Evolutionary conservation across 345 rosid species (phyloP).

Genomic region (Microthlaspi erraticum): DNA sequence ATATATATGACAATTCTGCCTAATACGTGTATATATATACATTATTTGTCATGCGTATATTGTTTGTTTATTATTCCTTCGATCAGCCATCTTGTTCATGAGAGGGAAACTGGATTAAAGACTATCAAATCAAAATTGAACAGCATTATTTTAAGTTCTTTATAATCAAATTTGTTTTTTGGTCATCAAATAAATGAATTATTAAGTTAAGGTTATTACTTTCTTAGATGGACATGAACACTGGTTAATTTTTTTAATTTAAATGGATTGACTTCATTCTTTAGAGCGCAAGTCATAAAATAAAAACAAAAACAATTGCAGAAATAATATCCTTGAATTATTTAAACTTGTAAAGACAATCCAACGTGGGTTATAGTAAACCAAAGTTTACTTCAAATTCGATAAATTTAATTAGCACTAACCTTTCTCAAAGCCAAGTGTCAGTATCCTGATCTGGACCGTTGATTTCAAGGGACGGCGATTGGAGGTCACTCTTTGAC

Average conservation of each 20-base stretch:
- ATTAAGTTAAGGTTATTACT: too few relatives aligned
- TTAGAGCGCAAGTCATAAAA: neutral
- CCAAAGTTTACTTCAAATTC: neutral
- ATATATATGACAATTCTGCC: neutral
- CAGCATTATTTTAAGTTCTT: too few relatives aligned
- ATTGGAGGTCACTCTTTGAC: constrained; percentile 37
- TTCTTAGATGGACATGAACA: too few relatives aligned
- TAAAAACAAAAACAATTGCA: neutral
- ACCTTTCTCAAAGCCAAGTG: constrained; percentile 28
- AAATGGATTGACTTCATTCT: too few relatives aligned
- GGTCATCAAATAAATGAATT: too few relatives aligned
- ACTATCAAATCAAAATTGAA: neutral
- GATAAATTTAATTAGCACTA: neutral
- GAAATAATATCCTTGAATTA: neutral
- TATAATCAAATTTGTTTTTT: too few relatives aligned
- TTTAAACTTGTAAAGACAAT: neutral
- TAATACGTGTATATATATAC: neutral
- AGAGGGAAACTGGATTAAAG: neutral
- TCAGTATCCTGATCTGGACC: constrained; percentile 1
- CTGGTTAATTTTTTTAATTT: too few relatives aligned
- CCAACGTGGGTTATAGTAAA: constrained; percentile 26
- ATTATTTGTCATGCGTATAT: neutral
- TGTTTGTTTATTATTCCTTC: neutral
- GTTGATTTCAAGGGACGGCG: constrained; percentile 20
- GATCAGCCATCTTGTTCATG: neutral